Conservation (phyloP, 2,329 filamentous ascomycete genomes). For the Trichophyton schoenleinii region DNA sequence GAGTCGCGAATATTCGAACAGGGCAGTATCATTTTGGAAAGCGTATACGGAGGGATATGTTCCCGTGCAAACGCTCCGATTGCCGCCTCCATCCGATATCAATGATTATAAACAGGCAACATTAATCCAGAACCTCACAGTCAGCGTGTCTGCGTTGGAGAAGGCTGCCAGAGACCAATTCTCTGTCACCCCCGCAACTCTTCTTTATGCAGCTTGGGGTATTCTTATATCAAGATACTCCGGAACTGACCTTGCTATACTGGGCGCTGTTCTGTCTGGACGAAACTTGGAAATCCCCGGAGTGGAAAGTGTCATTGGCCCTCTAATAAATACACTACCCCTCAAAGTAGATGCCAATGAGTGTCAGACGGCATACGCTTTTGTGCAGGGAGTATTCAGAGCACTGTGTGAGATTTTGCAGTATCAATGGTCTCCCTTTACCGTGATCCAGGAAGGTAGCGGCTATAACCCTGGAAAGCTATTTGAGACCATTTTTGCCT, state of each 20-base stretch:
- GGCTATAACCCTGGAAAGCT: background rate
- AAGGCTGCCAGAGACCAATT: background rate
- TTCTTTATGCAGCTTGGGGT: conserved; percentile 27
- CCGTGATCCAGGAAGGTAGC: background rate
- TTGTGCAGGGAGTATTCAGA: background rate
- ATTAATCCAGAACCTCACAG: background rate
- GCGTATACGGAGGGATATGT: background rate
- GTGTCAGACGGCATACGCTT: background rate
- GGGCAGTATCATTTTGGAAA: background rate
- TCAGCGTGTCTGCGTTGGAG: background rate
- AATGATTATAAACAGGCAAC: background rate
- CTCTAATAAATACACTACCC: background rate
- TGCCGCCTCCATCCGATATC: background rate
- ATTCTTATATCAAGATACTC: conserved; percentile 22
- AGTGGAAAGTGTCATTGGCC: background rate
- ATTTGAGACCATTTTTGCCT: conserved; percentile 1
- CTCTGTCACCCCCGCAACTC: background rate
- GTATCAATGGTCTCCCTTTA: background rate
- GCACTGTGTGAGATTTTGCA: background rate
- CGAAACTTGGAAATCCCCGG: conserved; percentile 18
- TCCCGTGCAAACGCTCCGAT: background rate
- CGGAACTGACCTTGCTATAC: conserved; percentile 22
- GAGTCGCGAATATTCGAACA: background rate
- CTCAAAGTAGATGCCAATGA: background rate
- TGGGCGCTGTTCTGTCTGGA: conserved; percentile 27